Evolutionary conservation across 1,139 yeast species (phyloP), one percentile per base, ranked within the genome.

Genomic region (Saccharomyces hybrid): DNA sequence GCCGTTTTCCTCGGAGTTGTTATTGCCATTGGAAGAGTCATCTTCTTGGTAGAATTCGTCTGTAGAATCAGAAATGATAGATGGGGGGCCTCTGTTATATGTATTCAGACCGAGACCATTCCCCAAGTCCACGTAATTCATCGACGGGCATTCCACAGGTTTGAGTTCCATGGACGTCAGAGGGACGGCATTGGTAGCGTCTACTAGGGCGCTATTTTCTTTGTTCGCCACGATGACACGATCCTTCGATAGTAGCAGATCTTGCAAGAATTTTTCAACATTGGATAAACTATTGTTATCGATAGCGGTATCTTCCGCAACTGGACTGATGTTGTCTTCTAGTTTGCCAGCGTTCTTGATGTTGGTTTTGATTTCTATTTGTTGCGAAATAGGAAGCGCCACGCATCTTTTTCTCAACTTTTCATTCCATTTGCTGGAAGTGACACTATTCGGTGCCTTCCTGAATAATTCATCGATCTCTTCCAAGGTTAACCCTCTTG

Each of bases 401-500:
- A 38, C 2, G 44, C 44, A 38, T 7, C 47, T 41, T 30, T 47
- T 50, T 53, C 61, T 57, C 16, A 64, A 60, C 11, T 52, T 53
- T 42, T 56, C 56, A 48, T 63, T 65, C 61, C 66, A 63, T 32
- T 59, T 55, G 8, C 52, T 50, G 1, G 70, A 66, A 16, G 58
- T 72, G 68, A 72, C 68, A 11, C 70, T 62, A 57, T 53, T 68
- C 26, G 71, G 66, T 47, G 74, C 70, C 5, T 63, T 57, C 42
- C 80, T 79, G 56, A 82, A 84, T 67, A 86, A 70, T 60, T 82
- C 84, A 69, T 84, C 87, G 58, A 85, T 84, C 62, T 85, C 86
- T 69, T 86, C 93, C 67, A 86, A 75, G 20, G 84, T 76, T 54
- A 84, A 73, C 34, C 89, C 89, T 70, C 83, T 82, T 48, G 93